Evolutionary conservation across 2,329 filamentous ascomycete species (phyloP), one percentile per base, ranked within the genome.

Genomic region (Calonectria pauciramosa): DNA sequence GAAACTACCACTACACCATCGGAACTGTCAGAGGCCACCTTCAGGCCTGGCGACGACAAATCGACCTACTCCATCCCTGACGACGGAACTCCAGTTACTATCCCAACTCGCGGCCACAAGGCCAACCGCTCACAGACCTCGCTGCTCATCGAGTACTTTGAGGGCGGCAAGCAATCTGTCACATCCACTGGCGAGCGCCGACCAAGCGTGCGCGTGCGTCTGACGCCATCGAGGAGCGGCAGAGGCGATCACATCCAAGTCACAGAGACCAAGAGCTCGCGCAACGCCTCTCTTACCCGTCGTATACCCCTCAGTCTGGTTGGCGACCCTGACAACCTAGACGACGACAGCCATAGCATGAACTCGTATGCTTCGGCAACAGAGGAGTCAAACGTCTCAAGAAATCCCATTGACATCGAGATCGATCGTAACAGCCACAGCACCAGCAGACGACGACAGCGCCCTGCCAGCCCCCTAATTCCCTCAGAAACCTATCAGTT

Each of bases 81-180:
- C 82, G 95, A 97, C 91, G 95, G 95, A 83, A 96, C 94, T 68
- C 96, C 96, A 52, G 93, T 99, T 82, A 99, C 95, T 75, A 97
- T 99, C 84, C 93, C 94, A 83, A 98, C 96, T 56, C 91, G 91
- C 74, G 89, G 91, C 80, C 90, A 91, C 83, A 87, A 86, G 77
- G 82, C 88, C 76, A 90, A 87, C 82, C 86, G 91, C 80, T 98
- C 95, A 59, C 96, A 98, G 87, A 98, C 96, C 47, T 97, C 95
- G 71, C 89, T 98, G 78, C 89, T 98, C 81, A 98, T 98, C 82
- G 96, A 98, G 86, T 98, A 98, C 86, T 98, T 97, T 82, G 96
- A 98, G 86, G 94, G 93, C 79, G 92, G 93, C 76, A 96, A 95
- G 70, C 79, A 73, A 54, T 86, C 89, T 72, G 88, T 88, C 77